These are phyloP conservation scores for Chlorella sp. DNA, from an alignment of 139 green algal genomes.

Conservation along the genomic window DNA sequence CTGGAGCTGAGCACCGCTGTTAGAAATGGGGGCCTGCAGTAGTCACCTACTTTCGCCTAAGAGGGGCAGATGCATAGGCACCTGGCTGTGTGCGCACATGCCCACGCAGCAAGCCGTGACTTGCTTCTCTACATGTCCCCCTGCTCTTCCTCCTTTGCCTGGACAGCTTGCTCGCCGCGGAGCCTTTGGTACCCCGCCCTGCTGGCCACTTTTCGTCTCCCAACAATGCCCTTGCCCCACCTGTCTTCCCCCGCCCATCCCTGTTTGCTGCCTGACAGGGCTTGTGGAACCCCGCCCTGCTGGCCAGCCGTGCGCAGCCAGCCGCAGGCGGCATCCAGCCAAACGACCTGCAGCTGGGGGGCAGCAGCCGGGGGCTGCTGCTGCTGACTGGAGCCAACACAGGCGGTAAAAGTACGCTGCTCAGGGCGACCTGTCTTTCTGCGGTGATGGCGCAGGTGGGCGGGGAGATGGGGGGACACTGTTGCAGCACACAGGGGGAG, in stretches of 20 bases:
- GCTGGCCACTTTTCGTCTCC: no score
- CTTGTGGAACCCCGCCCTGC: constrained; percentile 73
- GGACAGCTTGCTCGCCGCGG: no score
- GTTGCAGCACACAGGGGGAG: neutral
- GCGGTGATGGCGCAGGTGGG: constrained; percentile 60
- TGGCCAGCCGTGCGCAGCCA: constrained; percentile 21
- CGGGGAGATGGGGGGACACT: neutral
- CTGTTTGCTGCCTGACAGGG: constrained; percentile 19
- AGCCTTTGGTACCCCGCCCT: no score
- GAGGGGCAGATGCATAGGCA: no score
- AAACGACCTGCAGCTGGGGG: constrained; percentile 70
- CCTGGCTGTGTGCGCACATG: no score
- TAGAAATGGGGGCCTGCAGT: neutral
- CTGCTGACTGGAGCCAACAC: constrained; percentile 78
- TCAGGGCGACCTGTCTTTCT: constrained; percentile 57
- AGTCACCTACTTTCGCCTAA: no score
- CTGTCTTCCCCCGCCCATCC: no score
- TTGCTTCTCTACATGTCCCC: no score
- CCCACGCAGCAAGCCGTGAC: no score
- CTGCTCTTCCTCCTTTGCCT: no score
- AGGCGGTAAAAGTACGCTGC: constrained; percentile 66
- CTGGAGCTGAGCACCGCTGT: neutral
- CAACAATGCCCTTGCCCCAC: no score
- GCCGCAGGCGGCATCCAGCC: constrained; percentile 52
- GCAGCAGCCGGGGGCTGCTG: constrained; percentile 42